phyloP scores from a whole-genome alignment of 2,329 filamentous ascomycete genomes.

The Penicillium paneum region DNA sequence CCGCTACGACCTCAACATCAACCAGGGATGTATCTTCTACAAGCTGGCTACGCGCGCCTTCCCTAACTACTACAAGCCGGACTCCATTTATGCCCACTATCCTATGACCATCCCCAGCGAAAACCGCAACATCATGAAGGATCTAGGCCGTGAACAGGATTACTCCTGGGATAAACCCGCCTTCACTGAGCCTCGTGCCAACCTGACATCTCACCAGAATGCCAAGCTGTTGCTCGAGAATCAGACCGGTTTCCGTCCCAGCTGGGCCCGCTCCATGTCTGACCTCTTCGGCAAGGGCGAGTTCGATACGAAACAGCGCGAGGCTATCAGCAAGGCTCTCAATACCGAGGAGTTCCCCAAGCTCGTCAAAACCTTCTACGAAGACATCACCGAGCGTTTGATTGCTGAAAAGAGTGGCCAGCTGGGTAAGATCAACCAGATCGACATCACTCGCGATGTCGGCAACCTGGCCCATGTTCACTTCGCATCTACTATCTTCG shows the following conservation, averaged over 20 bases:
- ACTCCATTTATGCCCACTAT: slow-evolving; percentile 79
- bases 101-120: slow-evolving; percentile 68
- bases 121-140: slow-evolving; percentile 67
- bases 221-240: slow-evolving; percentile 62
- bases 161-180: slow-evolving; percentile 68
- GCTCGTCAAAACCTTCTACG: slow-evolving; percentile 65
- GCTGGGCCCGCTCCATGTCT: slow-evolving; percentile 63
- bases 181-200: slow-evolving; percentile 50
- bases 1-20: slow-evolving; percentile 67
- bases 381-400: slow-evolving; percentile 59
- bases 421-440: slow-evolving; percentile 60
- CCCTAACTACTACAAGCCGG: slow-evolving; percentile 71
- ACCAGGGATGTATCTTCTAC: slow-evolving; percentile 81
- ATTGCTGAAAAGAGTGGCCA: slow-evolving; percentile 64
- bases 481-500: slow-evolving; percentile 55
- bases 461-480: slow-evolving; percentile 56
- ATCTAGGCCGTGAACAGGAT: slow-evolving; percentile 62
- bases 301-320: slow-evolving; percentile 51
- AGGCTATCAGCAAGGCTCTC: slow-evolving; percentile 56
- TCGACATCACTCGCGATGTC: slow-evolving; percentile 65
- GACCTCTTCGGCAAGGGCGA: slow-evolving; percentile 60
- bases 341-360: slow-evolving; percentile 61
- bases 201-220: slow-evolving; percentile 60
- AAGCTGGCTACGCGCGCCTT: slow-evolving; percentile 78
- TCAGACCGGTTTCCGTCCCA: slow-evolving; percentile 59